Base-by-base conservation (phyloP, 352 stramenopile species). In the Pythium scleroteichum region DNA sequence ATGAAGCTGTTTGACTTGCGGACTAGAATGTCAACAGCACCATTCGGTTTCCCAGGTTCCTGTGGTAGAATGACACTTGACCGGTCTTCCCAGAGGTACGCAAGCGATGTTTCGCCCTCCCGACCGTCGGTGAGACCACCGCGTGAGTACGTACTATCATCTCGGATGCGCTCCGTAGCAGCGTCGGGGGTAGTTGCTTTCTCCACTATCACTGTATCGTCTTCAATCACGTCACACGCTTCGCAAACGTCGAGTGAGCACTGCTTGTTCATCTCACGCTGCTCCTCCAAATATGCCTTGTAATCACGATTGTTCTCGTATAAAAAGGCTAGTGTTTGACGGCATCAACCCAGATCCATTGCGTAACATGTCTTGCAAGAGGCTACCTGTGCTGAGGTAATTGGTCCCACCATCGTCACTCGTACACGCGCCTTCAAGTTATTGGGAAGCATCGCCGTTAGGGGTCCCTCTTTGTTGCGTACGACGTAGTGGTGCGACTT, bases 401-500 rank as follows among this genome's bases (percentile, higher is more conserved):
- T 59, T 26, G 10, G 35, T 22, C 52, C 52, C 10, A 59, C 52
- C 52, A 59, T 50, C 16, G 52, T 59, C 12, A 59, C 38, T 4
- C 52, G 35, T 1, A 59, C 40, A 23, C 52, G 52, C 33, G 38
- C 24, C 23, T 13, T 16, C 10, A 50, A 13, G 22, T 26, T 58
- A 3, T 26, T 38, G 0, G 53, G 57, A 2, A 71, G 23, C 48
- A 64, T 62, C 10, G 6, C 8, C 2, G 66, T 1, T n/a, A 62
- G 56, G 0, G 62, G 53, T 0, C 67, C 62, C 27, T 63, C 47
- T 9, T 46, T 69, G 44, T 69, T 69, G 27, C 52, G 53, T 0
- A 64, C 62, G 17, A 69, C 47, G 19, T 69, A 69, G 32, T 69
- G 62, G 42, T 69, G 62, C 14, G 62, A 62, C 41, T 62, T 64